Evolutionary conservation across 352 stramenopile genomes (phyloP), one percentile per base, ranked within the genome.

Genomic region (Phytopythium mirpurense): DNA sequence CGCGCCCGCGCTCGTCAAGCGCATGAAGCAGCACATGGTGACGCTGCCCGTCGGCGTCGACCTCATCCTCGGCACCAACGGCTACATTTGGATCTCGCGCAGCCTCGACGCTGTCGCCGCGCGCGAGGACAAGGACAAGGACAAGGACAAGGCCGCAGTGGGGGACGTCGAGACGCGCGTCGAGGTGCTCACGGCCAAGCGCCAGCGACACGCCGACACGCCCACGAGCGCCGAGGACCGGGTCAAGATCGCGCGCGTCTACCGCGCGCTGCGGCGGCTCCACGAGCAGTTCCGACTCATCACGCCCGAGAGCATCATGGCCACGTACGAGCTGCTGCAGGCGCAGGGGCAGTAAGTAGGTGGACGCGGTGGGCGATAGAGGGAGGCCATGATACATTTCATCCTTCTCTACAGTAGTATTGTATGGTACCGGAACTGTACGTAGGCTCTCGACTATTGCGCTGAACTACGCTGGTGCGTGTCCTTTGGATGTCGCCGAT

Each of bases 11-110:
- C 76, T 98, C 50, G 87, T 99, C 46, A 93, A 96, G 55, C 67
- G 93, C 48, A 87, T 97, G 56, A 97, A 97, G 65, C 92, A 98
- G 70, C 96, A 99, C 79, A 96, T 97, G 70, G 68, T 97, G 8
- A 86, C 83, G 31, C 70, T 97, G 46, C 65, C 78, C 21, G 62
- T 88, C 57, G 80, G 81, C 15, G 74, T 98, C 18, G 90, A 97
- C 58, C 73, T 98, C 38, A 93, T 98, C 34, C 75, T 98, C 18
- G 96, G 96, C 42, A 94, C 85, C 34, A 99, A 99, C 68, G 96
- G 96, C 7, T 90, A 90, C 56, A 88, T 98, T 59, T 99, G 96
- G 95, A 93, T 99, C 59, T 87, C 96, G 62, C 72, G 93, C 49
- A 88, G 70, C 48, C 78, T 97, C 55, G 48, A 54, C n/a, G 64